phyloP scores from a whole-genome alignment of 2,329 filamentous ascomycete species.

The Fusarium secorum region DNA sequence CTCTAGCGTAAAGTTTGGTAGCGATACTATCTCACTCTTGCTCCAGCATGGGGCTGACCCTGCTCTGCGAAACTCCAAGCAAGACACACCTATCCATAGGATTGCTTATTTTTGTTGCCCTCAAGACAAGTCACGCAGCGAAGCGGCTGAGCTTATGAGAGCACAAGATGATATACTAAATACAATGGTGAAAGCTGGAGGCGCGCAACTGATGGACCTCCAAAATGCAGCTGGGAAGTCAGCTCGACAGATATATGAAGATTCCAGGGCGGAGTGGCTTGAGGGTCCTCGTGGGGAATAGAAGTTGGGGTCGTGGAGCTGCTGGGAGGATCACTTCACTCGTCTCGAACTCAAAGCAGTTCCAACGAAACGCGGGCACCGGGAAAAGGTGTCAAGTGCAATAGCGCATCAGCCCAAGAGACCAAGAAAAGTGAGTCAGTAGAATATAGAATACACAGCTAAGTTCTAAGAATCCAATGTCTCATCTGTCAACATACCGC shows the following conservation, averaged over 20 bases:
- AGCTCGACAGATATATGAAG: too few species aligned
- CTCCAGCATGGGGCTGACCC: neutral
- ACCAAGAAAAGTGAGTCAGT: too few species aligned
- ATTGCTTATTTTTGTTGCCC: neutral
- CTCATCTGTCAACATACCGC: too few species aligned
- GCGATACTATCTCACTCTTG: neutral
- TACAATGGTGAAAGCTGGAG: neutral
- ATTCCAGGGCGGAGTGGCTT: neutral
- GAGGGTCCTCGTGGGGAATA: neutral
- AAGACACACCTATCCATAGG: neutral
- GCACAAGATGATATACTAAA: neutral
- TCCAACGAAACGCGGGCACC: too few species aligned
- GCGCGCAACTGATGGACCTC: neutral
- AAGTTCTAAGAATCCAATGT: too few species aligned
- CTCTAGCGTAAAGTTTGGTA: neutral
- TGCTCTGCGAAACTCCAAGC: neutral
- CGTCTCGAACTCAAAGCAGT: too few species aligned
- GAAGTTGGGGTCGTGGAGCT: accelerated
- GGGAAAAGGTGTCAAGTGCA: too few species aligned
- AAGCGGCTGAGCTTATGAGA: neutral
- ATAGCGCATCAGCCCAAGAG: too few species aligned
- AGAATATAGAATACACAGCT: too few species aligned
- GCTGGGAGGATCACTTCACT: too few species aligned
- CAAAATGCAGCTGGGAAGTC: neutral
- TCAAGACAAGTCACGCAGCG: neutral